These are phyloP conservation scores for Xylariomycetidae sp. DNA, from an alignment of 2,329 filamentous ascomycete genomes.

Conservation along the genomic window DNA sequence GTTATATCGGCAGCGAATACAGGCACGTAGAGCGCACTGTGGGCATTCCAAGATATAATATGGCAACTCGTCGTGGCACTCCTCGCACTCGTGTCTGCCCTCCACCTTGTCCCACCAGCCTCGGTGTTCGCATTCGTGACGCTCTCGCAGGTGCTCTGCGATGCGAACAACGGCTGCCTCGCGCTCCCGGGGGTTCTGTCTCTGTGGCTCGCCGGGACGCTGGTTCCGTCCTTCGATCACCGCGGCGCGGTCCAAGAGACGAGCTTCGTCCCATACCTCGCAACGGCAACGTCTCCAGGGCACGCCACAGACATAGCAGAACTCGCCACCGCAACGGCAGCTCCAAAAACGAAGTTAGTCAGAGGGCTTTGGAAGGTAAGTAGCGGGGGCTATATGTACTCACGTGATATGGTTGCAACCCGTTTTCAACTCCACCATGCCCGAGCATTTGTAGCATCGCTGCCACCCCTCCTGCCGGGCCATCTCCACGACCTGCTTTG, in stretches of 20 bases:
- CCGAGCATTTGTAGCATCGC: slow-evolving; percentile 38
- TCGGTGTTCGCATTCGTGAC: too few species aligned
- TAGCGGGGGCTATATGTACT: slow-evolving; percentile 21
- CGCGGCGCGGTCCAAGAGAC: slow-evolving; percentile 6
- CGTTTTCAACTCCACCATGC: slow-evolving; percentile 39
- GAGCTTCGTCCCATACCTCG: slow-evolving; percentile 33
- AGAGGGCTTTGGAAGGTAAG: neutral
- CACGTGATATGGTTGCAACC: slow-evolving; percentile 56
- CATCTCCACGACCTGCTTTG: slow-evolving; percentile 33
- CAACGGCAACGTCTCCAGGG: slow-evolving; percentile 31
- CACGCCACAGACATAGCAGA: slow-evolving; percentile 14
- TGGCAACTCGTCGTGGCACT: slow-evolving; percentile 3
- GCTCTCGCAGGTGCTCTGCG: too few species aligned
- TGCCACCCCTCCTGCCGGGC: slow-evolving; percentile 44
- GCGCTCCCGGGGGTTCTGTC: too few species aligned
- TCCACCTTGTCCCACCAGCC: slow-evolving; percentile 1
- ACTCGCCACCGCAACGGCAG: slow-evolving; percentile 40
- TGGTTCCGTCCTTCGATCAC: slow-evolving; percentile 5
- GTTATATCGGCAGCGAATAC: too few species aligned
- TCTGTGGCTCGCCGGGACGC: neutral
- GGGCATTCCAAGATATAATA: slow-evolving; percentile 5
- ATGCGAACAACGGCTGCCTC: too few species aligned
- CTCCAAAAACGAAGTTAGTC: slow-evolving; percentile 27
- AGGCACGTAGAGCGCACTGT: too few species aligned
- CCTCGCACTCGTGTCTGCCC: slow-evolving; percentile 2